Evolutionary conservation across 1,139 yeast genomes (phyloP).

Genomic region (Lodderomyces pseudojiufengensis): DNA sequence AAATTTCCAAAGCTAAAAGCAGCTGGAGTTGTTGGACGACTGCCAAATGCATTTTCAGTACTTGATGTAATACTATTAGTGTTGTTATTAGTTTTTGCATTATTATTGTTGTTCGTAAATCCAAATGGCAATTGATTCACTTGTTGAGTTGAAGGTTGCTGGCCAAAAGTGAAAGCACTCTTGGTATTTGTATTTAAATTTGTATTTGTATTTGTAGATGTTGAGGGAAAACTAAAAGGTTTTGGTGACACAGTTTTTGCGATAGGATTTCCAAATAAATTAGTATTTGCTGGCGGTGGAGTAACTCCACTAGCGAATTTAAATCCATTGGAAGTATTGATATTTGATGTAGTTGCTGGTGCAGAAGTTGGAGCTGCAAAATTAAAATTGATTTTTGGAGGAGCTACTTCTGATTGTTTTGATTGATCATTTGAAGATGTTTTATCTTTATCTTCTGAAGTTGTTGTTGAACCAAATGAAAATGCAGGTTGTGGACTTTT

Average conservation of each 20-base stretch:
- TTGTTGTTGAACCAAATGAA: constrained; percentile 10
- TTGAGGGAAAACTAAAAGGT: background rate
- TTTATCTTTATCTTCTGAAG: too few species aligned
- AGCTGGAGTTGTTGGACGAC: constrained; percentile 10
- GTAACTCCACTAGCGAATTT: constrained; percentile 14
- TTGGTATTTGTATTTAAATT: too few species aligned
- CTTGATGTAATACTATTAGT: background rate
- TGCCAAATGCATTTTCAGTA: constrained; percentile 6
- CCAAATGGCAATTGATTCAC: background rate
- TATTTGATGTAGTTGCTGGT: constrained; percentile 3
- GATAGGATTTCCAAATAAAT: background rate
- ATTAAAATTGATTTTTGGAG: background rate
- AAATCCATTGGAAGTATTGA: too few species aligned
- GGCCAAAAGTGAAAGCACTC: constrained; percentile 4
- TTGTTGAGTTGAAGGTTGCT: background rate
- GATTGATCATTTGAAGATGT: too few species aligned
- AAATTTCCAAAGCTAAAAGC: constrained; percentile 8
- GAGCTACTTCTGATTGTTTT: too few species aligned
- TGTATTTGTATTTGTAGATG: constrained; percentile 2
- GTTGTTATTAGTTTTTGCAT: background rate
- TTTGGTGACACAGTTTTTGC: background rate
- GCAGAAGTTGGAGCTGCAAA: constrained; percentile 2
- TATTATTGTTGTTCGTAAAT: background rate
- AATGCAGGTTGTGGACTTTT: constrained; percentile 10
- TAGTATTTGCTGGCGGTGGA: constrained; percentile 7